Evolutionary conservation across 208 protist species (phyloP).

Genomic region (Leptomonas seymouri): DNA sequence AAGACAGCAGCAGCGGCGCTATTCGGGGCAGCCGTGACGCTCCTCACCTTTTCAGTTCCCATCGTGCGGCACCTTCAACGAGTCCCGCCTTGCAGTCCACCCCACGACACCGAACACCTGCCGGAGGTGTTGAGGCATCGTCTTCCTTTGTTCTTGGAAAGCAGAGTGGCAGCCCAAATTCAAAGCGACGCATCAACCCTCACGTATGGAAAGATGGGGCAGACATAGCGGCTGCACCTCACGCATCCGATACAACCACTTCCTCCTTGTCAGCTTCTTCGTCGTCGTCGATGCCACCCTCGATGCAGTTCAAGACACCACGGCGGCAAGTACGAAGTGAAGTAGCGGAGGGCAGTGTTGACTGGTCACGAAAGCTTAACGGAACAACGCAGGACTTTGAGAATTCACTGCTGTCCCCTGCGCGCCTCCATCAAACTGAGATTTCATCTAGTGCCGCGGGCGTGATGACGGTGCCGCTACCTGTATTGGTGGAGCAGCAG

Average conservation of each 20-base stretch:
- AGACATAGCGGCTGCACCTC: neutral
- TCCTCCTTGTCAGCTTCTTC: slow-evolving; percentile 8
- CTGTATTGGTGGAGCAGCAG: slow-evolving; percentile 39
- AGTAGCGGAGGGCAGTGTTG: neutral
- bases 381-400: too few species aligned
- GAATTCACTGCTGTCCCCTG: too few species aligned
- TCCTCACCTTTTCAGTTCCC: neutral
- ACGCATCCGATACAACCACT: too few species aligned
- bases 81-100: neutral
- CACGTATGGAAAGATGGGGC: neutral
- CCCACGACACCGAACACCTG: too few species aligned
- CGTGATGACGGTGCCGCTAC: slow-evolving; percentile 14
- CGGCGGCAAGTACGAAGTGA: neutral
- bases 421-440: neutral
- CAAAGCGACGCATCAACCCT: slow-evolving; percentile 2
- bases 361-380: too few species aligned
- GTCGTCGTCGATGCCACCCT: slow-evolving; percentile 2
- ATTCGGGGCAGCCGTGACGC: neutral
- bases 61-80: neutral
- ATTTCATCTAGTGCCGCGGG: neutral
- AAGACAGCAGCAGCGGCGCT: neutral
- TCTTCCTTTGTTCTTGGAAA: neutral
- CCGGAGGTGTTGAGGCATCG: too few species aligned
- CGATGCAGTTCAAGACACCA: neutral
- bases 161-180: neutral